Percentiles rank a stretch among this genome's conserved stretches.
Evolutionary conservation across 2,329 filamentous ascomycete genomes (phyloP).

Genomic region (Apiospora sp.): DNA sequence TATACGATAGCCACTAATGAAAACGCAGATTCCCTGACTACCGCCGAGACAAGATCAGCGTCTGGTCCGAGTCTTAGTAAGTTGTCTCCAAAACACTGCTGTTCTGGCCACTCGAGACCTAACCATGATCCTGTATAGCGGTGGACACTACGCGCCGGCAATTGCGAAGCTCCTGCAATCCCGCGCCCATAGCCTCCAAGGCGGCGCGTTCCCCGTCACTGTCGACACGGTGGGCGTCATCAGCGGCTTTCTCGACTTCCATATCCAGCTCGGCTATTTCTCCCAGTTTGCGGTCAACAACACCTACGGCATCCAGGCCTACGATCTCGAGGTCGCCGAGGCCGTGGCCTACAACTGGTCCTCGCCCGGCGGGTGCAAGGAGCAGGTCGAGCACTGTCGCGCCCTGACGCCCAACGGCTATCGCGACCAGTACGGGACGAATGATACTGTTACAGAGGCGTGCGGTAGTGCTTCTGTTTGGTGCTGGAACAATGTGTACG

Average conservation of each 20-base stretch:
- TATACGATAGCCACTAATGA: not conserved
- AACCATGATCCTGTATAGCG: conserved; percentile 26
- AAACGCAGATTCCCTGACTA: conserved; percentile 55
- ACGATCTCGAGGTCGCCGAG: conserved; percentile 41
- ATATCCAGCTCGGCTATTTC: conserved; percentile 66
- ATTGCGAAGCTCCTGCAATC: conserved; percentile 31
- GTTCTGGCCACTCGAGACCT: not conserved
- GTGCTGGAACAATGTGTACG: conserved; percentile 27
- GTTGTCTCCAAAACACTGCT: not conserved
- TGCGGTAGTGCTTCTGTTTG: conserved; percentile 25
- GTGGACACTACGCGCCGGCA: conserved; percentile 32
- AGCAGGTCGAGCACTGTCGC: conserved; percentile 26
- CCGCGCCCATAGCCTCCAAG: not conserved
- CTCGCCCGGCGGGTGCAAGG: conserved; percentile 27
- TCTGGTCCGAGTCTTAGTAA: conserved; percentile 47
- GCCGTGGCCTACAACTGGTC: conserved; percentile 14
- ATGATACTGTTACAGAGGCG: not conserved
- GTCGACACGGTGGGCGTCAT: conserved; percentile 72
- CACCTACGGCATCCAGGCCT: conserved; percentile 68
- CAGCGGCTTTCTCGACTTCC: conserved; percentile 73
- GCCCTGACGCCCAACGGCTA: conserved; percentile 49
- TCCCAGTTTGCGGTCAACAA: conserved; percentile 68
- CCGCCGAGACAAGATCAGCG: conserved; percentile 50
- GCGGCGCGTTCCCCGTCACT: not conserved
- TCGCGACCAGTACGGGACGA: conserved; percentile 42